Base-by-base conservation (phyloP, 192 early-diverging fungal genomes). In the Umbelopsis ramanniana region DNA sequence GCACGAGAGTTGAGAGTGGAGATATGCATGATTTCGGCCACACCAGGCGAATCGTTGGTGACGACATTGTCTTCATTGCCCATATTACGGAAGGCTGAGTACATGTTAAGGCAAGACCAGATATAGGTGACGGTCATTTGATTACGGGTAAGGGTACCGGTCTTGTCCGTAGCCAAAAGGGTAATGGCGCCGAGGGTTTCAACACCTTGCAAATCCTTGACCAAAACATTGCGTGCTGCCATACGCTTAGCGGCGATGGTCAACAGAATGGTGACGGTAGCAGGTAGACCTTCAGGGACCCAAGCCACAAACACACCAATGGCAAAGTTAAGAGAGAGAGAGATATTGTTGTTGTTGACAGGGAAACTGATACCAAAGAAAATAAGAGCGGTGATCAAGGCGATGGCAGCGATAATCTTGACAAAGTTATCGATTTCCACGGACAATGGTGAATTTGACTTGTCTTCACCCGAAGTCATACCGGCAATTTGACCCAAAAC, bases 111-210 rank as follows among this genome's bases (percentile, higher is more conserved):
- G 35, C 89, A 89, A 46, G 92, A 86, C 97, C 97, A 98, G 22
- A 98, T 70, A 82, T 93, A 91, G 69, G 95, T 93, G 0, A 94
- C 93, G 8, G 94, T 96, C 97, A 98, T 98, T 79, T 97, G 96
- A 79, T 97, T 98, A 69, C 93, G 85, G 38, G 97, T 98, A 70
- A 98, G 84, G 54, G 97, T 98, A 68, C 97, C 97, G 14, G 97
- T 97, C 79, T 98, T 98, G 82, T 98, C 97, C 4, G 96, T 98
- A 24, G 97, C 97, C 45, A 98, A 87, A 22, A 97, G 83, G 38
- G 97, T 98, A 70, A 98, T 96, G 11, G 96, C 97, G 60, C 97
- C 97, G 26, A 98, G 88, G 15, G 97, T 98, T 77, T 98, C 97
- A 15, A 98, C 97, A 77, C 94, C 95, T 73, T 95, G 93, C 46